Conservation (phyloP, 805 yeast species). For the Candida cerambycidarum region DNA sequence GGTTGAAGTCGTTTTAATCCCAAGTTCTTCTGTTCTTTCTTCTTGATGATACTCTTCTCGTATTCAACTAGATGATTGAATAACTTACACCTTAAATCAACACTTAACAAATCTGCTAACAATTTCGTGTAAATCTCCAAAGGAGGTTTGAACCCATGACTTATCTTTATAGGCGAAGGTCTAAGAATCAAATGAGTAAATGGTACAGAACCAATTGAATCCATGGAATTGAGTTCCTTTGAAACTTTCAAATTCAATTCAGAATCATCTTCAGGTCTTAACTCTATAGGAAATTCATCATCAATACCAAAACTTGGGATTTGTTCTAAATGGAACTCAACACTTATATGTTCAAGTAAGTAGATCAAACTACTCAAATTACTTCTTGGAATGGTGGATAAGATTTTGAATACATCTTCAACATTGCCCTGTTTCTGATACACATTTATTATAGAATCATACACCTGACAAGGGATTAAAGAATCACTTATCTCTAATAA, state of each 20-base stretch:
- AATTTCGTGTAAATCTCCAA: slow-evolving; percentile 24
- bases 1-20: slow-evolving; percentile 19
- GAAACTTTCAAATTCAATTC: slow-evolving; percentile 8
- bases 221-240: slow-evolving; percentile 33
- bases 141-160: slow-evolving; percentile 43
- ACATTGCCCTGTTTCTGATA: slow-evolving; percentile 11
- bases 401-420: slow-evolving; percentile 23
- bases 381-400: slow-evolving; percentile 38
- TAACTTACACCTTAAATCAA: slow-evolving; percentile 22
- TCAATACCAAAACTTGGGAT: slow-evolving; percentile 27
- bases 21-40: slow-evolving; percentile 28
- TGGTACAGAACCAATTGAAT: slow-evolving; percentile 36
- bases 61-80: slow-evolving; percentile 23
- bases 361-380: slow-evolving; percentile 37
- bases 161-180: slow-evolving; percentile 37
- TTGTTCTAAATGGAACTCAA: slow-evolving; percentile 21
- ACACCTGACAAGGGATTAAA: slow-evolving; percentile 40
- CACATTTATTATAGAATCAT: slow-evolving; percentile 24
- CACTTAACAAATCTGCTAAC: slow-evolving; percentile 27
- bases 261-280: slow-evolving; percentile 3
- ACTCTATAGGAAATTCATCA: slow-evolving; percentile 24
- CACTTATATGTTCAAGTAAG: slow-evolving; percentile 34
- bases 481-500: slow-evolving; percentile 42
- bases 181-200: slow-evolving; percentile 41
- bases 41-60: slow-evolving; percentile 26